Conservation (phyloP, 2,329 filamentous ascomycete genomes). For the Didymella keratinophila region DNA sequence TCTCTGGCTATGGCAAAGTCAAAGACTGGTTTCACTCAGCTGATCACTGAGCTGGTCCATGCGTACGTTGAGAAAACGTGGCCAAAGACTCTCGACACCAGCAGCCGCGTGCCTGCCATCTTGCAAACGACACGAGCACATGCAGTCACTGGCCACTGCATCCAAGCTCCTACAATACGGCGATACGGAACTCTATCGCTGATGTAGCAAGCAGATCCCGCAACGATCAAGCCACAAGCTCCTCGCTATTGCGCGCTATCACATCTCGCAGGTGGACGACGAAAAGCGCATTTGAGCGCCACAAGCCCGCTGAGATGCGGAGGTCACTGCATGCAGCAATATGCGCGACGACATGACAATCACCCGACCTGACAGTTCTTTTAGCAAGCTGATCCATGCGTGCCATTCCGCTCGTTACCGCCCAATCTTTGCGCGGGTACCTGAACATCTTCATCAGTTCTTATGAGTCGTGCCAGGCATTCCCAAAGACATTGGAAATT, state of each 20-base stretch:
- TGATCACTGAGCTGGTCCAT: background rate
- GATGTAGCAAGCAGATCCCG: constrained; percentile 4
- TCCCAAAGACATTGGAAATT: constrained; percentile 12
- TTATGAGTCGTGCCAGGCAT: constrained; percentile 11
- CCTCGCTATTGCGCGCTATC: constrained; percentile 1
- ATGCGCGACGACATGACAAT: constrained; percentile 17
- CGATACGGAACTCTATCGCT: background rate
- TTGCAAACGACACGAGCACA: background rate
- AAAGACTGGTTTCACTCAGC: background rate
- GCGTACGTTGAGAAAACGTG: background rate
- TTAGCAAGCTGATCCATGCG: constrained; percentile 19
- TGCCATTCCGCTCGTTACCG: constrained; percentile 17
- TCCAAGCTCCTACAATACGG: background rate
- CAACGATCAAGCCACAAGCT: constrained; percentile 5
- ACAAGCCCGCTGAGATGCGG: constrained; percentile 1
- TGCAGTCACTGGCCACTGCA: background rate
- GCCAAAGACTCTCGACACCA: background rate
- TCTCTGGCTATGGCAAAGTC: background rate
- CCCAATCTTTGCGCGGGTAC: constrained; percentile 19
- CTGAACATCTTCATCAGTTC: constrained; percentile 17
- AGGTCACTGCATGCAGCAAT: constrained; percentile 15
- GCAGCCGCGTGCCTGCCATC: background rate
- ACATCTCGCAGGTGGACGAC: background rate
- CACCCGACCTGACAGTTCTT: constrained; percentile 9
- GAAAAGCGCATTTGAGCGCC: background rate